Evolutionary conservation across 2,329 filamentous ascomycete species (phyloP).

Genomic region (Pseudocercospora fuligena): DNA sequence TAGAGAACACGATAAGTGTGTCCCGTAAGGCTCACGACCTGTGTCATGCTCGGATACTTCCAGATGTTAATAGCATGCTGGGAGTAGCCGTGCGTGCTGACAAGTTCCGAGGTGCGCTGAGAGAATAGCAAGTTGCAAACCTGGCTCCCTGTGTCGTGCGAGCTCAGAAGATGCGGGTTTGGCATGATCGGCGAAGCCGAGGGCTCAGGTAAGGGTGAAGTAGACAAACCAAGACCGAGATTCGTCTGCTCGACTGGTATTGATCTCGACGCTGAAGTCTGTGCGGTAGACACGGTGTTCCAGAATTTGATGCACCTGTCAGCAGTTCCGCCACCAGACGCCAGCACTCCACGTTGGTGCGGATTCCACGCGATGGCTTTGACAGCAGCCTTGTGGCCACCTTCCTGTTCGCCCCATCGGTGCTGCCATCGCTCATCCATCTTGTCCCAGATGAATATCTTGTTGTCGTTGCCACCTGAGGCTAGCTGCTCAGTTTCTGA

Average conservation of each 20-base stretch:
- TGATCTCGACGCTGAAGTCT: slow-evolving; percentile 40
- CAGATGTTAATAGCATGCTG: slow-evolving; percentile 99
- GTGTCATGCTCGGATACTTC: slow-evolving; percentile 99
- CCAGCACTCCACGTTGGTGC: slow-evolving; percentile 91
- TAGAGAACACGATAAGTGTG: slow-evolving; percentile 97
- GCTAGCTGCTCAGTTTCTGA: slow-evolving; percentile 93
- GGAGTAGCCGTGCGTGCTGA: slow-evolving; percentile 94
- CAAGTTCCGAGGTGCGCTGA: slow-evolving; percentile 96
- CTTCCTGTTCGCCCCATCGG: slow-evolving; percentile 92
- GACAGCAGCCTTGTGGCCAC: slow-evolving; percentile 94
- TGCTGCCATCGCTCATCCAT: slow-evolving; percentile 88
- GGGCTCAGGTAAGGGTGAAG: slow-evolving; percentile 31
- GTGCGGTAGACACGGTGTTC: slow-evolving; percentile 68
- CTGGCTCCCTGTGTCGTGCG: slow-evolving; percentile 94
- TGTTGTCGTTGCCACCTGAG: slow-evolving; percentile 97
- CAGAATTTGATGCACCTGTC: slow-evolving; percentile 98
- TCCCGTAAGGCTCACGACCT: slow-evolving; percentile 91
- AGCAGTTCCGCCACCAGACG: slow-evolving; percentile 92
- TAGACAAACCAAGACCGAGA: slow-evolving; percentile 35
- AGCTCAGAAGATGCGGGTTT: slow-evolving; percentile 64
- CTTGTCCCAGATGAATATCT: slow-evolving; percentile 98
- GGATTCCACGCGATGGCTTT: slow-evolving; percentile 99
- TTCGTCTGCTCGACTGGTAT: slow-evolving; percentile 33
- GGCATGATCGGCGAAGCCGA: slow-evolving; percentile 45
- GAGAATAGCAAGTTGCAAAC: slow-evolving; percentile 99